Base-by-base conservation (phyloP, 139 green algal genomes). In the Mesotaenium endlicherianum region DNA sequence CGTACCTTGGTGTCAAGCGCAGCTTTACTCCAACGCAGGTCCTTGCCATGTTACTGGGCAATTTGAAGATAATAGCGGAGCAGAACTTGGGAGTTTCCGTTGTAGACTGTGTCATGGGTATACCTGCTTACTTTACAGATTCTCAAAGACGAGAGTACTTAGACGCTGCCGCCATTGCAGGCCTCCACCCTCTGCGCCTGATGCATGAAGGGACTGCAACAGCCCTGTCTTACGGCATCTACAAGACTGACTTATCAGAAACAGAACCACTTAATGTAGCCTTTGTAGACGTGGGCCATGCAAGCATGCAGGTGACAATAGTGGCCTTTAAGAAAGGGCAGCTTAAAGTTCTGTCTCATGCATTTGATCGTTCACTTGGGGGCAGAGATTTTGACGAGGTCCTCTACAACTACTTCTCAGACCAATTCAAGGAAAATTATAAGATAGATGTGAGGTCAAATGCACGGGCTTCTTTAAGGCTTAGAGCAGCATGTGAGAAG, bases 141-240 rank as follows among this genome's bases (percentile, higher is more conserved):
- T 49, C 80, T 38, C 84, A 92, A 43, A 39, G 90, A 6, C 78
- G 88, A 17, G 85, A 81, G 67, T 87, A 91, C 70, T 67, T 92
- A 14, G 89, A 92, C 41, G 89, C 89, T 1, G 74, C 88, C 17
- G 43, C 34, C 2, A 95, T 97, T 49, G 93, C 93, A 5, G 93
- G 94, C 30, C 82, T 98, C 5, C 95, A 96, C 85, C 95, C 92
- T 86, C 86, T 99, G 84, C 92, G 96, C 36, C 89, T 99, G 49
- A 92, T 99, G 86, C 94, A 98, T 83, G 97, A 99, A 45, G 97
- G 91, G 17, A 98, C 96, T 17, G 96, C 96, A 72, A 97, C 93
- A 0, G 96, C 97, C 3, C 92, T 99, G 41, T 88, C 93, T 11
- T 99, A 98, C 81, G 97, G 97, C 79, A 99, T 99, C 83, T 99